Evolutionary conservation across 2,329 filamentous ascomycete species (phyloP).

Genomic region (Neofusicoccum sp.): DNA sequence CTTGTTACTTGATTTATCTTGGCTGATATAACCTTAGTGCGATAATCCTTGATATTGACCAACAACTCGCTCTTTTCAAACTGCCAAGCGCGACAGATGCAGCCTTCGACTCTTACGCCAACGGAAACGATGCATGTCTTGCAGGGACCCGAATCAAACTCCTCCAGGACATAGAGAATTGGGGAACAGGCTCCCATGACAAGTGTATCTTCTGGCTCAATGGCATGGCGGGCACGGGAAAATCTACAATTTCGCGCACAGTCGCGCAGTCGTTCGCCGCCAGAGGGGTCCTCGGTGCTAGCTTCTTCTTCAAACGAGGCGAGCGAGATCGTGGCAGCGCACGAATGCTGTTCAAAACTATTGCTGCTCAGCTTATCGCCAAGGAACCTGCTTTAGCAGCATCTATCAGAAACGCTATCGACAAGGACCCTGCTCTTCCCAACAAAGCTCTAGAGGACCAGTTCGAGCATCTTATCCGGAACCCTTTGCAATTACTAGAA

Average conservation of each 20-base stretch:
- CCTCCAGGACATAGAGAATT: slow-evolving; percentile 24
- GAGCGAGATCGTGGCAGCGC: slow-evolving; percentile 21
- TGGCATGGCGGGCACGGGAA: slow-evolving; percentile 34
- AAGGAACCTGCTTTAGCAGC: slow-evolving; percentile 18
- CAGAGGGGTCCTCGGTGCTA: slow-evolving; percentile 18
- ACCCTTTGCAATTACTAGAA: slow-evolving; percentile 20
- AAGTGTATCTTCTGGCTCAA: slow-evolving; percentile 33
- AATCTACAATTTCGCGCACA: slow-evolving; percentile 33
- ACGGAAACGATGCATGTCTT: slow-evolving; percentile 22
- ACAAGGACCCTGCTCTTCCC: slow-evolving; percentile 18
- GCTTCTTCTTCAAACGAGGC: slow-evolving; percentile 26
- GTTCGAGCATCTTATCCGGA: slow-evolving; percentile 23
- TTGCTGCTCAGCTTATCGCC: slow-evolving; percentile 22
- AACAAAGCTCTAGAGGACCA: slow-evolving; percentile 22
- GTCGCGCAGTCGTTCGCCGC: slow-evolving; percentile 24
- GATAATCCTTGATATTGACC: neutral
- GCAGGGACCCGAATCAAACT: slow-evolving; percentile 26
- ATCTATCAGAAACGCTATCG: slow-evolving; percentile 20
- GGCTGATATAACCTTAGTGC: neutral
- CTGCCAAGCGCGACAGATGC: neutral
- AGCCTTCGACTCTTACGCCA: neutral
- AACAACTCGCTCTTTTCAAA: no score
- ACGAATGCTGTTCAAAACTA: slow-evolving; percentile 22
- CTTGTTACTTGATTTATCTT: no score
- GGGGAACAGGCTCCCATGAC: slow-evolving; percentile 22